Conservation (phyloP, 768 basidiomycete species). For the Hericium erinaceus region DNA sequence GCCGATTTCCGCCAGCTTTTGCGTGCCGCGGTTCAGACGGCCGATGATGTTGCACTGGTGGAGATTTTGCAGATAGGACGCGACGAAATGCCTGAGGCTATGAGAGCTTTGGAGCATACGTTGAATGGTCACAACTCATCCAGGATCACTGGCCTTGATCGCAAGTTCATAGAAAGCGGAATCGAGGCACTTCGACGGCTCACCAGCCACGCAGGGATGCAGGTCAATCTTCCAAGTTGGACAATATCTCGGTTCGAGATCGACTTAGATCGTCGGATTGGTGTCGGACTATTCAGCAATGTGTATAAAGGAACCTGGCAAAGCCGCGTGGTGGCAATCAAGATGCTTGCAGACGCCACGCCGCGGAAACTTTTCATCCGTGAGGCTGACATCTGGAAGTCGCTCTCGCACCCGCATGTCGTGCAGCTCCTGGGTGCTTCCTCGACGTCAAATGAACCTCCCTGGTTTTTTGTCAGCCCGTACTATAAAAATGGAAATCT, state of each 20-base stretch:
- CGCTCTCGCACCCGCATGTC: conserved; percentile 58
- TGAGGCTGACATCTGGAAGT: conserved; percentile 66
- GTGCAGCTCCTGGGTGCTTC: conserved; percentile 72
- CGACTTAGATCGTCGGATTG: conserved; percentile 57
- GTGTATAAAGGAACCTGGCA: conserved; percentile 76
- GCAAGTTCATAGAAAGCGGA: conserved; percentile 61
- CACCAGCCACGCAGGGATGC: conserved; percentile 26
- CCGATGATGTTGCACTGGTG: conserved; percentile 57
- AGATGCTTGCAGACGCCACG: conserved; percentile 55
- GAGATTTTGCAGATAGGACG: conserved; percentile 52
- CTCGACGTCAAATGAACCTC: conserved; percentile 55
- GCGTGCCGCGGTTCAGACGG: conserved; percentile 44
- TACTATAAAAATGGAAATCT: conserved; percentile 61
- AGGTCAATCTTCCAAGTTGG: conserved; percentile 48
- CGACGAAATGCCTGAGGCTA: conserved; percentile 71
- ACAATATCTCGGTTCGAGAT: conserved; percentile 79
- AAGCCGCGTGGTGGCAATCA: conserved; percentile 56
- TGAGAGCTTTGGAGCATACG: conserved; percentile 70
- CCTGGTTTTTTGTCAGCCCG: conserved; percentile 49
- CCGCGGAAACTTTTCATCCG: conserved; percentile 58
- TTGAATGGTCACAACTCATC: conserved; percentile 31
- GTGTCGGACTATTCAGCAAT: conserved; percentile 66
- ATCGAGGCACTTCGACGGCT: conserved; percentile 62
- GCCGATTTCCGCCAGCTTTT: conserved; percentile 50
- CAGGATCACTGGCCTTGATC: conserved; percentile 39